phyloP scores from a whole-genome alignment of 2,329 filamentous ascomycete species.

The Rachicladosporium sp. region DNA sequence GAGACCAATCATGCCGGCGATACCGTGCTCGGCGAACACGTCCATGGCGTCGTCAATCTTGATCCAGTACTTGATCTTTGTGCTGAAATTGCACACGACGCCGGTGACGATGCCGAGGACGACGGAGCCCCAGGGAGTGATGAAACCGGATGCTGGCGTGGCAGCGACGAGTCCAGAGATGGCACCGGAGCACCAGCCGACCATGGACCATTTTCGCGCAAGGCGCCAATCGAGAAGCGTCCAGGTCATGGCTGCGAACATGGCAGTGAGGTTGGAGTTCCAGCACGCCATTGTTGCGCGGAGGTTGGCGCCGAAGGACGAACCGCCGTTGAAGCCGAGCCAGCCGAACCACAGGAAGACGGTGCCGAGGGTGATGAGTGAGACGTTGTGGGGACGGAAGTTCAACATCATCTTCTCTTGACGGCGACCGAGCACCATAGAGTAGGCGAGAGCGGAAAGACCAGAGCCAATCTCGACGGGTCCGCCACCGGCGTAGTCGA shows the following conservation, averaged over 20 bases:
- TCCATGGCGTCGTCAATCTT: slow-evolving; percentile 79
- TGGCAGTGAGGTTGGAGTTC: slow-evolving; percentile 90
- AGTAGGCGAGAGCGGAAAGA: slow-evolving; percentile 86
- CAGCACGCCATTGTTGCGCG: slow-evolving; percentile 93
- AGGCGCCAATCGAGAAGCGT: slow-evolving; percentile 90
- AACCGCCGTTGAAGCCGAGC: slow-evolving; percentile 97
- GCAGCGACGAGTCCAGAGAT: slow-evolving; percentile 82
- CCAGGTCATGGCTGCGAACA: slow-evolving; percentile 88
- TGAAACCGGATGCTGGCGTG: slow-evolving; percentile 70
- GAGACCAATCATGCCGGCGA: slow-evolving; percentile 73
- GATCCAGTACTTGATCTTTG: slow-evolving; percentile 69
- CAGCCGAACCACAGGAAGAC: slow-evolving; percentile 97
- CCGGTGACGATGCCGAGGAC: slow-evolving; percentile 50
- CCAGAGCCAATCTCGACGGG: slow-evolving; percentile 96
- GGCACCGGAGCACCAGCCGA: slow-evolving; percentile 82
- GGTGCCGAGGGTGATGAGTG: slow-evolving; percentile 88
- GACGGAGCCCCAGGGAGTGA: slow-evolving; percentile 54
- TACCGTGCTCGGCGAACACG: slow-evolving; percentile 79
- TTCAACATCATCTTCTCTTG: slow-evolving; percentile 99
- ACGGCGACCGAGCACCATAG: slow-evolving; percentile 84
- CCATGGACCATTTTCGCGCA: slow-evolving; percentile 86
- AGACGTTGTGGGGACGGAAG: slow-evolving; percentile 98
- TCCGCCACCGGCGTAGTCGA: slow-evolving; percentile 92
- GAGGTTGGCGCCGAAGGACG: slow-evolving; percentile 62
- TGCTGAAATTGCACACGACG: slow-evolving; percentile 69